phyloP scores from a whole-genome alignment of 139 green algal genomes.

The Coelastrella sp. region DNA sequence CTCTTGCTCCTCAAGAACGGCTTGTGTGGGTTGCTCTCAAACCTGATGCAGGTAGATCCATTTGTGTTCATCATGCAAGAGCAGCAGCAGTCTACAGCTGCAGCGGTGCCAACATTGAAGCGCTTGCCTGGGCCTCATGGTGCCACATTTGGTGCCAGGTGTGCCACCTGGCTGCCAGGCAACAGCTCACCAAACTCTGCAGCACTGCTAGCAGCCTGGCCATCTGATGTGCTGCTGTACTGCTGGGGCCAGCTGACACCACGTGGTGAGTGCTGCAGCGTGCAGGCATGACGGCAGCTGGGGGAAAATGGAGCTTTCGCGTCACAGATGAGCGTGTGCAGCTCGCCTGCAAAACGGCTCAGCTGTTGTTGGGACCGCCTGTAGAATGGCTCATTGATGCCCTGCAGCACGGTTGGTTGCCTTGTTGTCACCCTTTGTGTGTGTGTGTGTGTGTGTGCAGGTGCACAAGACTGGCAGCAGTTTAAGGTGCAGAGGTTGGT shows the following conservation, averaged over 20 bases:
- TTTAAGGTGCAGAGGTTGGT: background rate
- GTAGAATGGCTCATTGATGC: too few species aligned
- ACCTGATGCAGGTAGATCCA: background rate
- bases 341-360: background rate
- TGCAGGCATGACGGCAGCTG: background rate
- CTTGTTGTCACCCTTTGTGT: background rate
- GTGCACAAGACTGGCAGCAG: background rate
- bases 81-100: background rate
- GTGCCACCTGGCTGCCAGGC: slow-evolving; percentile 4
- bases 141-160: background rate
- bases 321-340: background rate
- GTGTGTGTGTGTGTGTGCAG: background rate
- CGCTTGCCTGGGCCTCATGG: background rate
- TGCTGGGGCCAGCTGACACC: background rate
- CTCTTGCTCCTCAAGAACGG: background rate
- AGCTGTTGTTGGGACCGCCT: too few species aligned
- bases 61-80: background rate
- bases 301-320: background rate
- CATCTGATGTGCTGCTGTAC: slow-evolving; percentile 15
- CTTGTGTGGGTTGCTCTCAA: too few species aligned
- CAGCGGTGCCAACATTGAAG: background rate
- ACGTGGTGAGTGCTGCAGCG: background rate
- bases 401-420: background rate
- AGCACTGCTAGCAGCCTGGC: slow-evolving; percentile 33
- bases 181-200: background rate